These are phyloP conservation scores for Sclerotinia minor DNA, from an alignment of 2,329 filamentous ascomycete genomes.

Conservation along the genomic window DNA sequence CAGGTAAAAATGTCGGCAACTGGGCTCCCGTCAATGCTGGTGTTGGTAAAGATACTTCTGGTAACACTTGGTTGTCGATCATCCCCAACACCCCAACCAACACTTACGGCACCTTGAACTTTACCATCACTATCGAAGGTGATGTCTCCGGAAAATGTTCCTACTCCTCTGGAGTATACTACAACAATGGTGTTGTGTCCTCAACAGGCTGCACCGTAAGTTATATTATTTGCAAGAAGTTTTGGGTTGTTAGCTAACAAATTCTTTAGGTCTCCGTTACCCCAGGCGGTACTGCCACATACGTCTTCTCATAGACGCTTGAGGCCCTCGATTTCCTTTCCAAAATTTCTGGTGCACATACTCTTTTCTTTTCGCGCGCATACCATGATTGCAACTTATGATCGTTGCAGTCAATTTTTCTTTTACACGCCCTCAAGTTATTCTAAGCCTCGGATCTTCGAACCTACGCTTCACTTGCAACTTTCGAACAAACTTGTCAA, in stretches of 20 bases:
- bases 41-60: constrained; percentile 65
- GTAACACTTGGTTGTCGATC: constrained; percentile 76
- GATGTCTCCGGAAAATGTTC: constrained; percentile 43
- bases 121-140: constrained; percentile 74
- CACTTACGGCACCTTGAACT: constrained; percentile 63
- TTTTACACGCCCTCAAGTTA: constrained; percentile 16
- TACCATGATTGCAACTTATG: constrained; percentile 33
- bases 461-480: constrained; percentile 31
- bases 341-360: constrained; percentile 32
- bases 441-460: constrained; percentile 30
- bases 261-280: constrained; percentile 33
- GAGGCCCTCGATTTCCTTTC: constrained; percentile 26
- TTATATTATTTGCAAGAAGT: constrained; percentile 19
- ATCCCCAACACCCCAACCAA: constrained; percentile 82
- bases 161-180: constrained; percentile 38
- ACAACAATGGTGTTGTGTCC: constrained; percentile 37
- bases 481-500: constrained; percentile 33
- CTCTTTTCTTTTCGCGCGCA: constrained; percentile 29
- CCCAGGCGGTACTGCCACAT: constrained; percentile 29
- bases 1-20: constrained; percentile 67
- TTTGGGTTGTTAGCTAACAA: constrained; percentile 28
- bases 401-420: constrained; percentile 31
- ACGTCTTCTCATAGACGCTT: constrained; percentile 36
- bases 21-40: constrained; percentile 86
- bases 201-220: constrained; percentile 43